Conservation (phyloP, 306 rosid genomes). For the Heteromeles arbutifolia region DNA sequence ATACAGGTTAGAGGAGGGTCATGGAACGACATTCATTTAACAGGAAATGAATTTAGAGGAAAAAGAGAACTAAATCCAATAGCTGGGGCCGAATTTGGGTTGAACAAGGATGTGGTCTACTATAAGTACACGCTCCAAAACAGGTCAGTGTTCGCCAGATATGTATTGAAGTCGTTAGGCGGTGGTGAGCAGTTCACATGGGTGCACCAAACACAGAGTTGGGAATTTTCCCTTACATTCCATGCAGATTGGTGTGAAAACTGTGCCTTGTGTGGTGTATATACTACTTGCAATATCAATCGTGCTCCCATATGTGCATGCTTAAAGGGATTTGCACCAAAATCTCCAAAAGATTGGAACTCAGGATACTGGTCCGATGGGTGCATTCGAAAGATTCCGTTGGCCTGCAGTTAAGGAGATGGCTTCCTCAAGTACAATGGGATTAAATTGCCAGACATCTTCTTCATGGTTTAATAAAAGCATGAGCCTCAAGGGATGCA, state of each 20-base stretch:
- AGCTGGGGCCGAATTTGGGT: slow-evolving; percentile 13
- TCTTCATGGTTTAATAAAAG: slow-evolving; percentile 13
- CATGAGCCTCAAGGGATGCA: slow-evolving; percentile 26
- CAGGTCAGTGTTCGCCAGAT: slow-evolving; percentile 27
- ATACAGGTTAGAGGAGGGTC: not conserved
- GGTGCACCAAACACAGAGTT: not conserved
- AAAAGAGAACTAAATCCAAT: slow-evolving; percentile 14
- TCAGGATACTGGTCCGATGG: slow-evolving; percentile 30
- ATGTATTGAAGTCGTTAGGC: slow-evolving; percentile 27
- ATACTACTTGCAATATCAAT: slow-evolving; percentile 23
- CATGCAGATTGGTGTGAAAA: slow-evolving; percentile 21
- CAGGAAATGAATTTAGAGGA: not conserved
- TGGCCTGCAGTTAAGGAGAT: slow-evolving; percentile 27
- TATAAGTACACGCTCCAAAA: slow-evolving; percentile 28
- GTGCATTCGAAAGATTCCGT: slow-evolving; percentile 28
- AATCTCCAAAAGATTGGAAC: slow-evolving; percentile 16
- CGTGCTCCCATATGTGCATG: slow-evolving; percentile 35
- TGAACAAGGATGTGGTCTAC: slow-evolving; percentile 26
- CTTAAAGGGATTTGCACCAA: slow-evolving; percentile 37
- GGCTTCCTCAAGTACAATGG: slow-evolving; percentile 17
- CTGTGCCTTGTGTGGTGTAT: slow-evolving; percentile 42
- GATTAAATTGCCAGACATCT: not conserved
- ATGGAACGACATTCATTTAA: not conserved
- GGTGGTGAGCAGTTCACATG: slow-evolving; percentile 2
- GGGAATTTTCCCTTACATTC: not conserved